These are phyloP conservation scores for Melanomma pulvis-pyrius DNA, from an alignment of 495 filamentous ascomycete species.

Conservation along the genomic window DNA sequence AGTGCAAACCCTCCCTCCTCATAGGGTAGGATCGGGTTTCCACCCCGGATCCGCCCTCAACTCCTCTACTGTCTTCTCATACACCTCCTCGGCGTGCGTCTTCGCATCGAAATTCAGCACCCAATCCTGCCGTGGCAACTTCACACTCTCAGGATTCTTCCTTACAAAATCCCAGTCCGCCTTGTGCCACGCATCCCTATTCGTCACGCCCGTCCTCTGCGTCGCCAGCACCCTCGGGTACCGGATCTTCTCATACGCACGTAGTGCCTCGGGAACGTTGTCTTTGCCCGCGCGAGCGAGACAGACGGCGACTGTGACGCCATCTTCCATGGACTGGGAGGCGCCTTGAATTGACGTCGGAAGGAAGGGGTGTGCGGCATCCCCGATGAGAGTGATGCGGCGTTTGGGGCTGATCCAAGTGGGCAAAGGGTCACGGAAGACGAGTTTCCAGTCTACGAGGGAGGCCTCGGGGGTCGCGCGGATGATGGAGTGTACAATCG, in stretches of 20 bases:
- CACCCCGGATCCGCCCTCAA: slow-evolving; percentile 14
- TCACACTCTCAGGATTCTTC: slow-evolving; percentile 43
- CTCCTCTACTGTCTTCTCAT: slow-evolving; percentile 28
- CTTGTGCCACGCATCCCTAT: slow-evolving; percentile 44
- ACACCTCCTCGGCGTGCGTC: slow-evolving; percentile 41
- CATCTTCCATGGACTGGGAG: slow-evolving; percentile 47
- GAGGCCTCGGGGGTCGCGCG: slow-evolving; percentile 40
- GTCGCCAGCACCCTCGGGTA: slow-evolving; percentile 41
- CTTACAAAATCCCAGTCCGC: slow-evolving; percentile 45
- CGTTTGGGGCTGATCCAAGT: slow-evolving; percentile 41
- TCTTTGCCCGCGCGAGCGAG: slow-evolving; percentile 34
- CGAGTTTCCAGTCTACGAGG: slow-evolving; percentile 46
- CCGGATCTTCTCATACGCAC: slow-evolving; percentile 43
- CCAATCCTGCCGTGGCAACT: slow-evolving; percentile 43
- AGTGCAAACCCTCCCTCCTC: too few species aligned
- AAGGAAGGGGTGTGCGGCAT: slow-evolving; percentile 47
- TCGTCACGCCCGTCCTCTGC: slow-evolving; percentile 43
- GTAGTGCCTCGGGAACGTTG: slow-evolving; percentile 32
- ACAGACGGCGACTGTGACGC: slow-evolving; percentile 41
- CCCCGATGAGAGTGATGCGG: slow-evolving; percentile 42
- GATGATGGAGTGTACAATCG: slow-evolving; percentile 43
- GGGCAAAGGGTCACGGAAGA: slow-evolving; percentile 44
- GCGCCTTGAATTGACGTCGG: slow-evolving; percentile 46
- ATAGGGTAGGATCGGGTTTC: background rate
- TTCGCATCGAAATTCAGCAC: slow-evolving; percentile 43